Conservation (phyloP, 768 basidiomycete genomes). For the Paxillus involutus region DNA sequence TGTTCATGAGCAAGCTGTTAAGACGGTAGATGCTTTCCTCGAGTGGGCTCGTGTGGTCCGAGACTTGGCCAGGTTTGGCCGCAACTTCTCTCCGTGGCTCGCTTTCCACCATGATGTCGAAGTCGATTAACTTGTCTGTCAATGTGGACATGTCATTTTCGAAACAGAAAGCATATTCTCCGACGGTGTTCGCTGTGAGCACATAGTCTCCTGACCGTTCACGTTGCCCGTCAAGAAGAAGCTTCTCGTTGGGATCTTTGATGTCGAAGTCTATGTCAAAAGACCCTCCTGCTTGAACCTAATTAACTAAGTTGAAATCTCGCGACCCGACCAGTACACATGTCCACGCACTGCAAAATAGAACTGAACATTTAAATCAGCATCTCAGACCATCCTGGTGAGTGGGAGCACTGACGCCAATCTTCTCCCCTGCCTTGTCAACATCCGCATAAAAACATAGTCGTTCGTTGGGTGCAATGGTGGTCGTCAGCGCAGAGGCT, state of each 20-base stretch:
- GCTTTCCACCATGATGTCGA: constrained; percentile 98
- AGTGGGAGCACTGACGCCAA: constrained; percentile 59
- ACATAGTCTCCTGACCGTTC: constrained; percentile 98
- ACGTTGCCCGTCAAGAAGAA: constrained; percentile 82
- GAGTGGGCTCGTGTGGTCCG: constrained; percentile 89
- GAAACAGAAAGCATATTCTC: constrained; percentile 96
- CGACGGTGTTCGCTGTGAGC: constrained; percentile 87
- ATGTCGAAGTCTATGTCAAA: constrained; percentile 96
- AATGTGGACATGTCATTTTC: constrained; percentile 96
- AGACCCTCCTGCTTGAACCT: constrained; percentile 96
- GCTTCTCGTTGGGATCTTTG: constrained; percentile 86
- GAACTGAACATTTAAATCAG: constrained; percentile 53
- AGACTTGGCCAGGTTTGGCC: constrained; percentile 82
- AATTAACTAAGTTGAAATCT: not conserved
- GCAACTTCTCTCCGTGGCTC: constrained; percentile 90
- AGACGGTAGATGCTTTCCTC: constrained; percentile 96
- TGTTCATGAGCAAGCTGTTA: constrained; percentile 81
- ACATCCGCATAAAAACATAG: constrained; percentile 96
- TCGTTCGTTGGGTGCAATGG: constrained; percentile 75
- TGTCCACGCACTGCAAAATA: constrained; percentile 83
- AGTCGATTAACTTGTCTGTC: constrained; percentile 92
- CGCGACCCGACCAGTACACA: not conserved
- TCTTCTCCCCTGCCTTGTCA: constrained; percentile 92
- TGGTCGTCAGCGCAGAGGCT: constrained; percentile 76
- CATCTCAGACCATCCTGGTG: not conserved